Percentiles rank a stretch among this genome's conserved stretches.
Conservation (phyloP, 2,329 filamentous ascomycete genomes). For the Colletotrichum tamarilloi region DNA sequence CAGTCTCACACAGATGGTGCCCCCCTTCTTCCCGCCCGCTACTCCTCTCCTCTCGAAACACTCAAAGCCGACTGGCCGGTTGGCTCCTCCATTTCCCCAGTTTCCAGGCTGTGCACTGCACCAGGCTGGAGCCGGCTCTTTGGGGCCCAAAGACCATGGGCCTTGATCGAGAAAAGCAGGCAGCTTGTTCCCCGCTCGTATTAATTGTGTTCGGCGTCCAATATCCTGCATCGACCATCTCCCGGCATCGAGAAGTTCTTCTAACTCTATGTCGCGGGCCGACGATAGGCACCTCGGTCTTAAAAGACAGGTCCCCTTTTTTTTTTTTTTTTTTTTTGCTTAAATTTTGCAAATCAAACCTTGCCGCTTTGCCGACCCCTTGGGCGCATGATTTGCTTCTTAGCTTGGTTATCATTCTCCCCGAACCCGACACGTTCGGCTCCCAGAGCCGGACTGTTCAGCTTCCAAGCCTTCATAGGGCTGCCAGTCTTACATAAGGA, state of each 20-base stretch:
- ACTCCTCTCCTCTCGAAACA: slow-evolving; percentile 4
- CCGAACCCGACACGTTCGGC: slow-evolving; percentile 11
- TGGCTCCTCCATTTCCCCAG: slow-evolving; percentile 26
- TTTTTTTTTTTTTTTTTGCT: too few species aligned
- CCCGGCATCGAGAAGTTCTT: background rate
- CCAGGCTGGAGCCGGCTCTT: slow-evolving; percentile 14
- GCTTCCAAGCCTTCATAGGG: background rate
- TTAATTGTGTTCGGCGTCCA: slow-evolving; percentile 5
- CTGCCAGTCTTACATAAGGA: slow-evolving; percentile 16
- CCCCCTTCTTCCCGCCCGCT: background rate
- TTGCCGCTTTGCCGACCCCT: background rate
- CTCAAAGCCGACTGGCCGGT: slow-evolving; percentile 9
- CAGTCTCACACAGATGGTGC: background rate
- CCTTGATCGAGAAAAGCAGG: background rate
- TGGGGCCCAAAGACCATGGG: background rate
- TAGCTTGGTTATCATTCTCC: too few species aligned
- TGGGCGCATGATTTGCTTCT: background rate
- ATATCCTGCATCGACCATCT: background rate
- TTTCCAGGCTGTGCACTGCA: slow-evolving; percentile 34
- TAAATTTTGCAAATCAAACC: background rate
- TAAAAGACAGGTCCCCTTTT: background rate
- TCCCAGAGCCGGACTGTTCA: background rate
- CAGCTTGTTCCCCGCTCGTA: slow-evolving; percentile 7
- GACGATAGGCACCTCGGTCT: background rate
- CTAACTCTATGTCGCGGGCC: background rate